A percentile compares a stretch with the other conserved stretches of the same genome.
These are phyloP conservation scores for Alnus rubra DNA, from an alignment of 306 rosid species.

Conservation along the genomic window DNA sequence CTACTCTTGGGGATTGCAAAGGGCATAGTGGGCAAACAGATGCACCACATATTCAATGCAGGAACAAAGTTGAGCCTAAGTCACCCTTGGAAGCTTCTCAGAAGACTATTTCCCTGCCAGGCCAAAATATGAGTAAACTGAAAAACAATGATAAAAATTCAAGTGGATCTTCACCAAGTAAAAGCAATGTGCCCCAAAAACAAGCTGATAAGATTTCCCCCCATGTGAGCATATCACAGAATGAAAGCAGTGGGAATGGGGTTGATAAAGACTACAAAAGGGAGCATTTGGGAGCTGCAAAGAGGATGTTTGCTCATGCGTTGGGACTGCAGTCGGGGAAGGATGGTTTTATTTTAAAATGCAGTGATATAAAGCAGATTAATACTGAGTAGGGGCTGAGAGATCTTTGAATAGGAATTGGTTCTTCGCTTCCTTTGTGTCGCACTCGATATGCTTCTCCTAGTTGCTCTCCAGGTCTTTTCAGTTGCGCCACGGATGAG, in stretches of 20 bases:
- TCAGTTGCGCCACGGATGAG: constrained; percentile 14
- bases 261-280: constrained; percentile 51
- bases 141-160: constrained; percentile 31
- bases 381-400: constrained; percentile 26
- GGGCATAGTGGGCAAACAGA: constrained; percentile 36
- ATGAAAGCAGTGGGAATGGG: constrained; percentile 47
- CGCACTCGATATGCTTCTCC: constrained; percentile 17
- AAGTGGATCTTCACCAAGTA: constrained; percentile 28
- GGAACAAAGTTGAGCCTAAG: constrained; percentile 31
- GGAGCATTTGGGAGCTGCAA: constrained; percentile 93
- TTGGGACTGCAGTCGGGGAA: constrained; percentile 70
- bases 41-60: constrained; percentile 36
- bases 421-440: constrained; percentile 13
- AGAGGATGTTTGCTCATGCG: constrained; percentile 94
- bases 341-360: constrained; percentile 49
- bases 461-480: constrained; percentile 23
- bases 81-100: constrained; percentile 33
- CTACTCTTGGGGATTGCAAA: constrained; percentile 25
- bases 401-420: constrained; percentile 21
- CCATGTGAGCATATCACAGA: constrained; percentile 24
- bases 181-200: constrained; percentile 38
- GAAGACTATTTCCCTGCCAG: constrained; percentile 22
- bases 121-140: constrained; percentile 30
- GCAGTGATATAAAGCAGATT: constrained; percentile 45
- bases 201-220: constrained; percentile 34